phyloP scores from a whole-genome alignment of 768 basidiomycete species.

The Leucocoprinus birnbaumii region DNA sequence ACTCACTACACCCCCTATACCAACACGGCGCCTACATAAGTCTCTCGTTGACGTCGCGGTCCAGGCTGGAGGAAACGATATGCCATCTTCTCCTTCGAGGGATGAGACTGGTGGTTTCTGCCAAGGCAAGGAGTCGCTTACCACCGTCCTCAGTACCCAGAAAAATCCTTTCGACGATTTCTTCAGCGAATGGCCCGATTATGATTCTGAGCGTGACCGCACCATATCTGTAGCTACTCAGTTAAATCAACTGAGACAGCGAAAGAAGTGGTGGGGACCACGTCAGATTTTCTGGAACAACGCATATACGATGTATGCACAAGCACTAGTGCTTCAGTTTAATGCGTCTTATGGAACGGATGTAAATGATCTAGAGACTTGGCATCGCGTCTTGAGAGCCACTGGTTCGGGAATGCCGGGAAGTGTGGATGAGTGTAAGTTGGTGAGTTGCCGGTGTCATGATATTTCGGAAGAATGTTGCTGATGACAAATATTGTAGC shows the following conservation, averaged over 20 bases:
- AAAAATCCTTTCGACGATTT: not conserved
- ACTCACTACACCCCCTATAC: no score
- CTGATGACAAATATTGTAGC: conserved; percentile 11
- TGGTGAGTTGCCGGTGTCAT: not conserved
- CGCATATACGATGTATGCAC: conserved; percentile 17
- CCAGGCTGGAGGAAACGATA: no score
- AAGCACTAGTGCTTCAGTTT: conserved; percentile 24
- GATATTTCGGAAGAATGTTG: not conserved
- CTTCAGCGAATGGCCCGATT: not conserved
- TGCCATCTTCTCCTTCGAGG: no score
- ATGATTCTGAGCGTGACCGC: not conserved
- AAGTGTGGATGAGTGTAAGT: conserved; percentile 1
- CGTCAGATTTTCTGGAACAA: not conserved
- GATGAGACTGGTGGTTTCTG: no score
- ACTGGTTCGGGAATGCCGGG: not conserved
- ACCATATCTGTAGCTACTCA: conserved; percentile 2
- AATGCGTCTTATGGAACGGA: conserved; percentile 25
- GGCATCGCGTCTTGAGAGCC: conserved; percentile 13
- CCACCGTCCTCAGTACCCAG: not conserved
- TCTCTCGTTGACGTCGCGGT: no score
- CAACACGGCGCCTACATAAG: no score
- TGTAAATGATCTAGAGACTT: conserved; percentile 19
- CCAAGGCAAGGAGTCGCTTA: no score
- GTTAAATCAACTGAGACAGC: conserved; percentile 1
- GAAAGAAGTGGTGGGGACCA: not conserved